phyloP scores from a whole-genome alignment of 345 rosid species.

The Euphorbia lathyris region DNA sequence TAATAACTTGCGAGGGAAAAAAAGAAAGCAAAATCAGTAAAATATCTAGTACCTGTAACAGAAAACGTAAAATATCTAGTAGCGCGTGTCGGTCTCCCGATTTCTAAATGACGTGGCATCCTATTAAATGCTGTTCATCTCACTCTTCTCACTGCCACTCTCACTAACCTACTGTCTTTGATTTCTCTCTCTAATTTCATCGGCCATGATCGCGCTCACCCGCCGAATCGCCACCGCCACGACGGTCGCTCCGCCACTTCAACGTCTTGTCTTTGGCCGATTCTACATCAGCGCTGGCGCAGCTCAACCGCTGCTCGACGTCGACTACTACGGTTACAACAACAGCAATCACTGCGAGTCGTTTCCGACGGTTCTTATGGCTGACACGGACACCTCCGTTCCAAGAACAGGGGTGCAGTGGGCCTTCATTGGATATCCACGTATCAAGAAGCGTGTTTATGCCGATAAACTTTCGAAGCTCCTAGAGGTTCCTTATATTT shows the following conservation, averaged over 20 bases:
- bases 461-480: conserved; percentile 32
- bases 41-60: background rate
- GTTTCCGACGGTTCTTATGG: conserved; percentile 11
- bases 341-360: conserved; percentile 2
- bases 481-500: conserved; percentile 33
- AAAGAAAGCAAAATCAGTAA: background rate
- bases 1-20: background rate
- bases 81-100: background rate
- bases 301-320: conserved; percentile 28
- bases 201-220: conserved; percentile 18
- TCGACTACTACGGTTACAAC: conserved; percentile 17
- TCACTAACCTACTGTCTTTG: background rate
- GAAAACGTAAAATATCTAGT: background rate
- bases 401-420: conserved; percentile 35
- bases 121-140: background rate
- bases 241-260: conserved; percentile 1
- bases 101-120: conserved; percentile 1
- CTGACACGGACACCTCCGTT: conserved; percentile 22
- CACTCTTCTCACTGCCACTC: background rate
- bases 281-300: conserved; percentile 14
- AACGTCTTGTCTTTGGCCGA: conserved; percentile 10
- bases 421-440: conserved; percentile 36
- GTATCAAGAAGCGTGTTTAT: conserved; percentile 32
- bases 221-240: background rate
- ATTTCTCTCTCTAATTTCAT: background rate